A percentile compares a stretch with the other conserved stretches of the same genome.
Conservation (phyloP, 345 rosid genomes). For the Dipteronia dyeriana region DNA sequence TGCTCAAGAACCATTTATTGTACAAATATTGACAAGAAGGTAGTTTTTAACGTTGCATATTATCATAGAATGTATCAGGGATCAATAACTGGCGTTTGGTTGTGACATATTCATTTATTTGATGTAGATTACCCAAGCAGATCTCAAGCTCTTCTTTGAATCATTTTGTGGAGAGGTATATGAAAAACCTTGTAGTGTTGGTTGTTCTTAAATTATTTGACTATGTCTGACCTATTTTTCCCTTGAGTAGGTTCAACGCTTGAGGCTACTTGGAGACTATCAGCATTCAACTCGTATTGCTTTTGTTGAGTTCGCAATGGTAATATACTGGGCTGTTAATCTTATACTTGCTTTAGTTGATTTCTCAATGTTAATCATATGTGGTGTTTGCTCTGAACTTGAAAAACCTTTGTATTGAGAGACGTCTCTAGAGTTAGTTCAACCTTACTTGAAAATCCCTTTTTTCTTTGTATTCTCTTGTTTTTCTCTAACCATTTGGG, state of each 20-base stretch:
- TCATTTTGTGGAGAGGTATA: conserved; percentile 87
- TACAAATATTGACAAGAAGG: conserved; percentile 96
- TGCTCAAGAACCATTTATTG: conserved; percentile 97
- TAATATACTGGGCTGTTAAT: conserved; percentile 27
- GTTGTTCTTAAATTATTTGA: conserved; percentile 7
- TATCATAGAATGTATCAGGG: conserved; percentile 10
- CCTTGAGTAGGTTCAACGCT: conserved; percentile 67
- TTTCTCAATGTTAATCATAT: not conserved
- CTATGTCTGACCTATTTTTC: conserved; percentile 12
- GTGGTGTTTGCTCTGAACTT: not conserved
- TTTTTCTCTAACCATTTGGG: not conserved
- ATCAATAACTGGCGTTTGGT: conserved; percentile 2
- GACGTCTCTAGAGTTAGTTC: not conserved
- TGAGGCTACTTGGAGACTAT: conserved; percentile 93
- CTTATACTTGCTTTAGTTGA: not conserved
- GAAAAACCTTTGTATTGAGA: not conserved
- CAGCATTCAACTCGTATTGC: conserved; percentile 94
- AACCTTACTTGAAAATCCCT: not conserved
- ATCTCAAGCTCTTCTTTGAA: conserved; percentile 83
- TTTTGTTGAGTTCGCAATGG: conserved; percentile 89
- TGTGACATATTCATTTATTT: conserved; percentile 22
- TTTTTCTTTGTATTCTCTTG: not conserved
- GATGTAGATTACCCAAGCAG: conserved; percentile 77
- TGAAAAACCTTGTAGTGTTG: not conserved
- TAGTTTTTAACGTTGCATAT: conserved; percentile 20